These are phyloP conservation scores for Anethum foeniculum DNA, from an alignment of 140 eudicot species.

Conservation along the genomic window DNA sequence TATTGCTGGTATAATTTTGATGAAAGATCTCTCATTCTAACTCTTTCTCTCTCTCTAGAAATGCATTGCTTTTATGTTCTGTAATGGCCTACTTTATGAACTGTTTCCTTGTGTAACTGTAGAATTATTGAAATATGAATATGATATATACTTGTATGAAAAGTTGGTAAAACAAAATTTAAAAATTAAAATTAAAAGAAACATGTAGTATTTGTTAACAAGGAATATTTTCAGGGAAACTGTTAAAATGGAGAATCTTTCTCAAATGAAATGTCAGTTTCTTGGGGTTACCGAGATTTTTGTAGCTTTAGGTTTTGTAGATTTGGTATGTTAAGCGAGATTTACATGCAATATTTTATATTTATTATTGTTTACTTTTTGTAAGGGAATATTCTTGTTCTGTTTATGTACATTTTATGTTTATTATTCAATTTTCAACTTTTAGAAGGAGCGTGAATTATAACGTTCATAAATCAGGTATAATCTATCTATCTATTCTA, in stretches of 20 bases:
- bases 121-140: background rate
- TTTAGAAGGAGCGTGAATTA: background rate
- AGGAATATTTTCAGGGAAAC: background rate
- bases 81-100: constrained; percentile 16
- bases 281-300: background rate
- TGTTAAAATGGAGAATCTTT: background rate
- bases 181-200: background rate
- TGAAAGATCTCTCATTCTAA: constrained; percentile 19
- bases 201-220: background rate
- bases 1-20: background rate
- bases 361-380: background rate
- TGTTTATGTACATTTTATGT: background rate
- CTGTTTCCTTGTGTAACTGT: background rate
- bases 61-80: constrained; percentile 18
- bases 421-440: too few species aligned
- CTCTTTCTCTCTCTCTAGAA: constrained; percentile 24
- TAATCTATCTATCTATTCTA: too few species aligned
- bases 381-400: background rate
- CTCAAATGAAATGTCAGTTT: background rate
- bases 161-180: background rate
- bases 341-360: background rate
- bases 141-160: background rate
- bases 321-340: background rate
- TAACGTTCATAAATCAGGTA: background rate
- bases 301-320: background rate